Conservation (phyloP, 2,329 filamentous ascomycete species). For the Fusarium domesticum region DNA sequence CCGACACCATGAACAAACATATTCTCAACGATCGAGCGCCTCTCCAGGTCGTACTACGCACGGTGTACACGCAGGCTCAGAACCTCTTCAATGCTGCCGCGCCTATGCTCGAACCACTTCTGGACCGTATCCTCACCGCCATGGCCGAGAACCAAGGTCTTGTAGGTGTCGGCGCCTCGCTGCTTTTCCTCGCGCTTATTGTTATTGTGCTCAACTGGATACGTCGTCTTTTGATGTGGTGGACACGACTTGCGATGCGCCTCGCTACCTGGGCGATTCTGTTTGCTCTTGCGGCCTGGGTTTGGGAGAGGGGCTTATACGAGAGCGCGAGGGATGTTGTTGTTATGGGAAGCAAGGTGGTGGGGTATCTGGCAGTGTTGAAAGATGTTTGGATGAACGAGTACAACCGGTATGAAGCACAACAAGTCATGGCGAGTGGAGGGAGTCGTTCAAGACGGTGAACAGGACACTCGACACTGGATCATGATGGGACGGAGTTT, state of each 20-base stretch:
- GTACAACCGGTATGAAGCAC: constrained; percentile 55
- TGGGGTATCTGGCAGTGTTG: constrained; percentile 46
- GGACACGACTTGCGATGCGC: constrained; percentile 64
- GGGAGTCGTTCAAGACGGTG: constrained; percentile 19
- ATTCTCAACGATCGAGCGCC: constrained; percentile 46
- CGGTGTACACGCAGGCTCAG: constrained; percentile 32
- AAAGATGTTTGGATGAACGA: constrained; percentile 56
- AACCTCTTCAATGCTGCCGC: constrained; percentile 32
- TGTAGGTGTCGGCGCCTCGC: constrained; percentile 33
- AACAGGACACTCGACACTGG: too few species aligned
- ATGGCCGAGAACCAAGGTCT: constrained; percentile 37
- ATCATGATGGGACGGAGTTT: too few species aligned
- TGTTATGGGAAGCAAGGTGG: constrained; percentile 42
- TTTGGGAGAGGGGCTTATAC: constrained; percentile 64
- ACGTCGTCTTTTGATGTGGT: constrained; percentile 70
- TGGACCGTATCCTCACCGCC: constrained; percentile 38
- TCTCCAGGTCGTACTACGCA: constrained; percentile 40
- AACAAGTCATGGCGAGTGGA: constrained; percentile 36
- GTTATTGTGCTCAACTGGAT: constrained; percentile 69
- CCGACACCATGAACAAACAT: constrained; percentile 45
- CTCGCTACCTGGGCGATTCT: constrained; percentile 64
- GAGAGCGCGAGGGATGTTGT: constrained; percentile 60
- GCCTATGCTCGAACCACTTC: constrained; percentile 43
- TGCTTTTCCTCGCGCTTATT: constrained; percentile 45
- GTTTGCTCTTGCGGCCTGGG: constrained; percentile 50